Conservation (phyloP, 2,329 filamentous ascomycete genomes). For the Orbilia brochopaga region DNA sequence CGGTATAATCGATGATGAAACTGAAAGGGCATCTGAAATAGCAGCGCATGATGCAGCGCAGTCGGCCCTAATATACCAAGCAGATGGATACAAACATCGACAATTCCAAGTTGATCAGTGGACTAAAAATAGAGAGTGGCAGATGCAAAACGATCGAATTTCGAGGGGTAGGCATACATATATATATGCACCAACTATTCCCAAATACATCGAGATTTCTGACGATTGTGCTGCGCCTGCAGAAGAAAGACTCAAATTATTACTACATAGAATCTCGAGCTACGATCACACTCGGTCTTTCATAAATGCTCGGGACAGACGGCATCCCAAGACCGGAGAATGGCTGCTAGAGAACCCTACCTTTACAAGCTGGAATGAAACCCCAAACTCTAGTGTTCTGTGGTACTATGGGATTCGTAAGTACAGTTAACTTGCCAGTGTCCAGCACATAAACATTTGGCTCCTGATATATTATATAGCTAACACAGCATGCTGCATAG, state of each 20-base stretch:
- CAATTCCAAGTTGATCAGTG: slow-evolving; percentile 26
- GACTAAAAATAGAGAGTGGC: slow-evolving; percentile 19
- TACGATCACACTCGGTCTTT: slow-evolving; percentile 47
- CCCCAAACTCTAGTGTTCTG: slow-evolving; percentile 25
- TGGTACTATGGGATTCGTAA: slow-evolving; percentile 52
- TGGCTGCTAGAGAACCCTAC: slow-evolving; percentile 47
- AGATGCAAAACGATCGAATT: slow-evolving; percentile 12
- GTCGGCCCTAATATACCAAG: slow-evolving; percentile 31
- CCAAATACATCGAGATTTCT: no score
- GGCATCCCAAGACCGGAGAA: slow-evolving; percentile 44
- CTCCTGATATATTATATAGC: background rate
- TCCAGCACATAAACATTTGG: background rate
- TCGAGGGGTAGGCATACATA: slow-evolving; percentile 20
- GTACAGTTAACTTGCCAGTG: background rate
- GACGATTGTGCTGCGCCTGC: no score
- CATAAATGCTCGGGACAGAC: slow-evolving; percentile 28
- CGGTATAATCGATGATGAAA: slow-evolving; percentile 28
- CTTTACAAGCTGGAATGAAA: slow-evolving; percentile 40
- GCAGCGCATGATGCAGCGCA: slow-evolving; percentile 26
- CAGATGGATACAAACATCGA: slow-evolving; percentile 13
- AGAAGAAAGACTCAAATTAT: slow-evolving; percentile 17
- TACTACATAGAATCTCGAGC: slow-evolving; percentile 47
- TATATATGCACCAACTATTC: no score
- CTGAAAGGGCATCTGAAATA: slow-evolving; percentile 40
- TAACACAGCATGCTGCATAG: slow-evolving; percentile 14